Conservation (phyloP, 148 eudicot species). For the Fagopyrum esculentum region DNA sequence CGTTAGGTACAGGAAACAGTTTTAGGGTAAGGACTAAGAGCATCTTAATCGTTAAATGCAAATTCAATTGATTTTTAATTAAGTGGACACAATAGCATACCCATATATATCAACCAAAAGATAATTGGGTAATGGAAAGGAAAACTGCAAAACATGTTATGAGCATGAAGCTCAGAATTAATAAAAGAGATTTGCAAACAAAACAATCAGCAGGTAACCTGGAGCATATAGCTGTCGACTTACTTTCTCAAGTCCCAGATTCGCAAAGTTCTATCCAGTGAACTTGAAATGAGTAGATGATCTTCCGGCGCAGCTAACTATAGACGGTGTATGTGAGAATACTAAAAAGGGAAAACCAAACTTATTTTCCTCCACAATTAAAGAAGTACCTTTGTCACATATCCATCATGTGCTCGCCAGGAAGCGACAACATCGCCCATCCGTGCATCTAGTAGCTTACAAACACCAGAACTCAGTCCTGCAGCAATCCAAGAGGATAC, state of each 20-base stretch:
- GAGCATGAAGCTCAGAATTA: background rate
- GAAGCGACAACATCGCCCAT: constrained; percentile 80
- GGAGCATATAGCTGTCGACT: constrained; percentile 14
- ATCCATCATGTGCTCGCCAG: constrained; percentile 98
- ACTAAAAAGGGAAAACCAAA: constrained; percentile 8
- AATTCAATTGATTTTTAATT: too few relatives aligned
- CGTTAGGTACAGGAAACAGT: background rate
- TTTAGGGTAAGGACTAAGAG: too few relatives aligned
- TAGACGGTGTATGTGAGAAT: constrained; percentile 21
- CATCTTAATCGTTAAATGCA: background rate
- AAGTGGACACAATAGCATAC: too few relatives aligned
- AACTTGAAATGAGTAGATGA: constrained; percentile 83
- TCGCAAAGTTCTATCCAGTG: constrained; percentile 80
- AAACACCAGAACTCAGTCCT: constrained; percentile 83
- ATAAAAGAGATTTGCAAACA: background rate
- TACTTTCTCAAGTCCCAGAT: constrained; percentile 97
- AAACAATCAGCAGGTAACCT: background rate
- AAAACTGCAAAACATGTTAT: background rate
- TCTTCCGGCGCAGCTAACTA: constrained; percentile 89
- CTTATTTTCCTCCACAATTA: constrained; percentile 4
- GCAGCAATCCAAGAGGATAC: constrained; percentile 85
- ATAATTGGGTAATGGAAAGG: background rate
- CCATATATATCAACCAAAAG: too few relatives aligned
- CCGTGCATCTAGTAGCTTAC: constrained; percentile 77
- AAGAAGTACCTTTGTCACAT: constrained; percentile 69